These are phyloP conservation scores for Cryptosporidium baileyi DNA, from an alignment of 169 alveolate genomes.

Conservation along the genomic window DNA sequence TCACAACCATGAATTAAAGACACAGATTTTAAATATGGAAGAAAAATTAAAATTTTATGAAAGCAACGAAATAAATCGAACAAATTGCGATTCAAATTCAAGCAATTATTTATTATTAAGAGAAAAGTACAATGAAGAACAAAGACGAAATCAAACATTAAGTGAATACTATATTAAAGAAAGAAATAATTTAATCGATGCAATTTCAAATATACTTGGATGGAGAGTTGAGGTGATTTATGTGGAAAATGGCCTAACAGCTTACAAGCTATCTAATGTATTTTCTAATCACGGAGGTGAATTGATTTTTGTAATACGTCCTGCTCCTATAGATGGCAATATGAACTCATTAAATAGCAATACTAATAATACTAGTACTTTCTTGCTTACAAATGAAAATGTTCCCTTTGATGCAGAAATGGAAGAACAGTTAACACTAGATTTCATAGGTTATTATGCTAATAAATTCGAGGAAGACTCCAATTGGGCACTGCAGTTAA, in stretches of 20 bases:
- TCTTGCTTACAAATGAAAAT: slow-evolving; percentile 36
- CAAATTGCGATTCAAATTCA: not conserved
- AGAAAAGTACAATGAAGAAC: slow-evolving; percentile 41
- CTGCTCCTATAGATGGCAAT: slow-evolving; percentile 34
- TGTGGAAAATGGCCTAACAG: slow-evolving; percentile 64
- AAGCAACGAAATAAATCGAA: not conserved
- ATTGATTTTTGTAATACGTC: slow-evolving; percentile 44
- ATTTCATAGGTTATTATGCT: slow-evolving; percentile 65
- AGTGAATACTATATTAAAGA: slow-evolving; percentile 60
- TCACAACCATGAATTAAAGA: slow-evolving; percentile 9
- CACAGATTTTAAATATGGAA: not conserved
- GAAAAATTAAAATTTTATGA: slow-evolving; percentile 36
- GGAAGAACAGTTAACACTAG: slow-evolving; percentile 63
- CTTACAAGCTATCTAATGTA: slow-evolving; percentile 54
- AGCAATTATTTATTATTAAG: not conserved
- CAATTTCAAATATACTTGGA: slow-evolving; percentile 60
- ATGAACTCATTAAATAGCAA: not conserved
- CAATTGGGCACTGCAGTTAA: slow-evolving; percentile 58
- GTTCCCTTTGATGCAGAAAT: slow-evolving; percentile 3
- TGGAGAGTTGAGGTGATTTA: slow-evolving; percentile 58
- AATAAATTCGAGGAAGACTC: slow-evolving; percentile 61
- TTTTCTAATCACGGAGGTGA: slow-evolving; percentile 62
- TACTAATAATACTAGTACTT: not conserved
- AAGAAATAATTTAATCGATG: slow-evolving; percentile 37
- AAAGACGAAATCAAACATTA: slow-evolving; percentile 11